Base-by-base conservation (phyloP, 2,329 filamentous ascomycete species). In the Hansfordia pulvinata region DNA sequence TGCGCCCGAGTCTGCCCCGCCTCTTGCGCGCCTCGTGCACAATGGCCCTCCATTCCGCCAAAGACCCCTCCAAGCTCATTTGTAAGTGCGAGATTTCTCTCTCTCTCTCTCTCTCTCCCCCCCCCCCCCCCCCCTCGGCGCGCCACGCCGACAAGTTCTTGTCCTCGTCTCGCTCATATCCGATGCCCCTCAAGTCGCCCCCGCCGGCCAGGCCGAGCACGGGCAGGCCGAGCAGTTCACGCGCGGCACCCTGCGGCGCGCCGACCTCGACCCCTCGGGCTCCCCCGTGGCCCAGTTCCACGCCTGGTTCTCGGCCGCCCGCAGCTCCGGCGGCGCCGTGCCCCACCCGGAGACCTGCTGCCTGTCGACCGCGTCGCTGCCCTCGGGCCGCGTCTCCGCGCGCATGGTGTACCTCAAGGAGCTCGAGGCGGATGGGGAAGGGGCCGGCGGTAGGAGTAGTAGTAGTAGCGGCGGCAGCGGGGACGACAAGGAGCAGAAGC, bases 401-500 rank as follows among this genome's bases (percentile, higher is more conserved):
- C 82, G 90, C 32, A 68, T 84, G 39, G 84, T 98, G 19, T 98
- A 96, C 56, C 67, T 98, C 38, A 98, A 98, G 56, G 90, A 96
- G 60, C 72, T 96, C 14, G 86, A 96, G 52, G 53, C 62, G 28
- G n/a, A n/a, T n/a, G n/a, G n/a, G n/a, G n/a, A n/a, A n/a, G n/a
- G n/a, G n/a, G n/a, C n/a, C n/a, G n/a, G n/a, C n/a, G n/a, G n/a
- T n/a, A n/a, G n/a, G n/a, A n/a, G n/a, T n/a, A n/a, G n/a, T n/a
- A n/a, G n/a, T n/a, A n/a, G n/a, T n/a, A n/a, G n/a, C n/a, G n/a
- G n/a, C n/a, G n/a, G n/a, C n/a, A n/a, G n/a, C n/a, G n/a, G n/a
- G n/a, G n/a, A n/a, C n/a, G n/a, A n/a, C n/a, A n/a, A n/a, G n/a
- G n/a, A n/a, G n/a, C n/a, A n/a, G n/a, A n/a, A n/a, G n/a, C n/a